Evolutionary conservation across 2,329 filamentous ascomycete genomes (phyloP).

Genomic region (Sporothrix inflata): DNA sequence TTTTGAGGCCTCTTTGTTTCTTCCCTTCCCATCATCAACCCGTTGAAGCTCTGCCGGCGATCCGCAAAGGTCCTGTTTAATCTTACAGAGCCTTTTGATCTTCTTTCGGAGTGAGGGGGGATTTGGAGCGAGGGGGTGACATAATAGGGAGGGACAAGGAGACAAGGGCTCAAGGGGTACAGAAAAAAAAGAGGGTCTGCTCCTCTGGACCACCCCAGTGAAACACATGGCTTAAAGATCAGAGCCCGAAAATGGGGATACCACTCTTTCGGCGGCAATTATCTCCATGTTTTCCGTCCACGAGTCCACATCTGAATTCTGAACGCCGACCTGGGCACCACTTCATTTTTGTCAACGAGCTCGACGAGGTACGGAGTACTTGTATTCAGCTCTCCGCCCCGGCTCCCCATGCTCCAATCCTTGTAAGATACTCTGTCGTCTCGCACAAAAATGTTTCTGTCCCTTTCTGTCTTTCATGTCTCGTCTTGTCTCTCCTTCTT

Average conservation of each 20-base stretch:
- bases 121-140: background rate
- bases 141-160: background rate
- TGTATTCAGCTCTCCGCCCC: background rate
- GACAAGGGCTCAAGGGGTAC: slow-evolving; percentile 10
- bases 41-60: slow-evolving; percentile 15
- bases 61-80: slow-evolving; percentile 21
- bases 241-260: background rate
- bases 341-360: background rate
- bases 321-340: background rate
- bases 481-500: background rate
- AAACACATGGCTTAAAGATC: slow-evolving; percentile 26
- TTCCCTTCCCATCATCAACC: background rate
- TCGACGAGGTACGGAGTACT: background rate
- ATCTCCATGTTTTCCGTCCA: slow-evolving; percentile 3
- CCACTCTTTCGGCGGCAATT: slow-evolving; percentile 8
- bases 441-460: background rate
- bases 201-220: slow-evolving; percentile 12
- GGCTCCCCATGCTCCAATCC: background rate
- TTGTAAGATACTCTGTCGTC: background rate
- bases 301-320: background rate
- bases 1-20: background rate
- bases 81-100: background rate
- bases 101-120: background rate
- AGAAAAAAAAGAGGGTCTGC: background rate
- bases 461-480: background rate